A percentile compares a stretch with the other conserved stretches of the same genome.
phyloP scores from a whole-genome alignment of 768 basidiomycete species.

The Pleurotus cornucopiae region DNA sequence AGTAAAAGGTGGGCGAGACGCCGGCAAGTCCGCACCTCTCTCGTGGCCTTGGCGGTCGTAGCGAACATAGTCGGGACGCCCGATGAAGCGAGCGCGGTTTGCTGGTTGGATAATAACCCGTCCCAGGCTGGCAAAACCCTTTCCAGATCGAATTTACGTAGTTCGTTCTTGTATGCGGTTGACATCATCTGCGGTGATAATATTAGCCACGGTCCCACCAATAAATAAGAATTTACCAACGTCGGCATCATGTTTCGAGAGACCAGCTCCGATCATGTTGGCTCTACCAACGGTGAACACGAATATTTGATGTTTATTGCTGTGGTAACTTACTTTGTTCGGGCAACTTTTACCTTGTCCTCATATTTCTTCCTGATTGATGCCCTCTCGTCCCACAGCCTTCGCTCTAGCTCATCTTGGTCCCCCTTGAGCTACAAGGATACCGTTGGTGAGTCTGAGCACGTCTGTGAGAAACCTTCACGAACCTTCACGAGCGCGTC shows the following conservation, averaged over 20 bases:
- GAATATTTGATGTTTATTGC: conserved; percentile 2
- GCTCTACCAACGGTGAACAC: conserved; percentile 40
- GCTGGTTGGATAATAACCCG: conserved; percentile 66
- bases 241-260: conserved; percentile 60
- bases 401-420: conserved; percentile 65
- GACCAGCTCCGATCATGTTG: conserved; percentile 53
- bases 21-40: conserved; percentile 44
- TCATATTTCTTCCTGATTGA: conserved; percentile 62
- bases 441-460: neutral
- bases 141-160: conserved; percentile 66
- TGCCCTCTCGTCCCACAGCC: conserved; percentile 64
- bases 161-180: conserved; percentile 58
- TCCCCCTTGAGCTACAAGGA: conserved; percentile 59
- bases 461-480: conserved; percentile 6
- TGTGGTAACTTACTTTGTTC: conserved; percentile 51
- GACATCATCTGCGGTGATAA: conserved; percentile 51
- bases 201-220: neutral
- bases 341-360: conserved; percentile 65
- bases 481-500: conserved; percentile 47
- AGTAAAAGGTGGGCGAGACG: neutral
- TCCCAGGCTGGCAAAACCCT: conserved; percentile 75
- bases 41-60: conserved; percentile 40
- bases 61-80: conserved; percentile 71
- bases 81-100: conserved; percentile 53
- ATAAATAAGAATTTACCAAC: conserved; percentile 29